These are phyloP conservation scores for Exutisphaerella laricina DNA, from an alignment of 2,329 filamentous ascomycete genomes.

Conservation along the genomic window DNA sequence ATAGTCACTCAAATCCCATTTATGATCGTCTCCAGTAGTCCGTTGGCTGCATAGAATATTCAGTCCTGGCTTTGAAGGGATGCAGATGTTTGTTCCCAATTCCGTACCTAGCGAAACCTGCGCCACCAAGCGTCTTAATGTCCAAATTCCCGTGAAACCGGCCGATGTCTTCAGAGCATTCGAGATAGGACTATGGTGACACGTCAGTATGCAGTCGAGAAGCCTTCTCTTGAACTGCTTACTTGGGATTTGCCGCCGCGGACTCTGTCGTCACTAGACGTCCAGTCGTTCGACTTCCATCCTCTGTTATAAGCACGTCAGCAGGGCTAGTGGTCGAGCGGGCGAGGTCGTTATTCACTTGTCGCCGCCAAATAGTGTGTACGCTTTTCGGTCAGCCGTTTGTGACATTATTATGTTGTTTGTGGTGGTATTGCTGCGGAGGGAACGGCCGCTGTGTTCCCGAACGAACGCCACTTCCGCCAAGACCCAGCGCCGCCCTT, in stretches of 20 bases:
- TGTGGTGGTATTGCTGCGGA: background rate
- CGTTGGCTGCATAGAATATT: conserved; percentile 56
- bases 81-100: background rate
- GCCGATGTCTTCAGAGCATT: conserved; percentile 37
- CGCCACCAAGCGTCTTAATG: conserved; percentile 68
- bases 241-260: conserved; percentile 63
- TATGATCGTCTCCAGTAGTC: conserved; percentile 51
- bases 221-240: conserved; percentile 10
- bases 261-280: conserved; percentile 67
- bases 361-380: conserved; percentile 32
- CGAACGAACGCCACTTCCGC: too few relatives aligned
- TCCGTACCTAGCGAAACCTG: conserved; percentile 59
- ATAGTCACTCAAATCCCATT: conserved; percentile 60
- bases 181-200: conserved; percentile 41
- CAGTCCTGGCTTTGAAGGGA: background rate
- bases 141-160: conserved; percentile 65
- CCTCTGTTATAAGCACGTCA: conserved; percentile 37
- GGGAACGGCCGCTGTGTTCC: too few relatives aligned
- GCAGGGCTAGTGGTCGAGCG: background rate
- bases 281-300: conserved; percentile 60
- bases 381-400: conserved; percentile 15
- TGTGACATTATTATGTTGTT: too few relatives aligned
- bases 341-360: conserved; percentile 20
- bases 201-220: background rate
- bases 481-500: too few relatives aligned